Evolutionary conservation across 2,329 filamentous ascomycete genomes (phyloP), one percentile per base, ranked within the genome.

Genomic region (Neoscytalidium dimidiatum): DNA sequence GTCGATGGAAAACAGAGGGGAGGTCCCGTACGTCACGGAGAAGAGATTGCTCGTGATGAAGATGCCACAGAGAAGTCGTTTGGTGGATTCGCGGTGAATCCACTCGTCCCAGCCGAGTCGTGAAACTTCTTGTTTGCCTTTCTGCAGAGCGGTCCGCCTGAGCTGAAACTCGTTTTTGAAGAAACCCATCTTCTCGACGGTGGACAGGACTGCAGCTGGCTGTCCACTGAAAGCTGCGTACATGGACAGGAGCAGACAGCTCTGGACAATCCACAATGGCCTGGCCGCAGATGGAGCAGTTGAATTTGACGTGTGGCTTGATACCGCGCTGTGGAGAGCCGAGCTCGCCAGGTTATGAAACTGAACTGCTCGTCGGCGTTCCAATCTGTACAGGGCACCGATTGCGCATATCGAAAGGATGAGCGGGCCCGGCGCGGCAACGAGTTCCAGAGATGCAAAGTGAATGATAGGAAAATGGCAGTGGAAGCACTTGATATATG

Each of bases 361-460:
- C 19, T 68, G 66, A 51, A 69, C 71, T 3, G 75, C 73, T 9
- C 70, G 68, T 14, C 72, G 73, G n/a, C 73, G 71, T 14, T 73
- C 71, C 17, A 76, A 66, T 58, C 70, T 70, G 64, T 75, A 76
- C 1, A 74, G 68, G 3, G 76, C 75, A 2, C 76, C 76, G 63
- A 78, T 75, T 19, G 73, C 72, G 48, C 74, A 77, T 56, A 78
- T 77, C 0, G 74, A 71, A 8, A 78, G 69, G 8, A 76, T 52
- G 11, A 78, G 63, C 1, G 74, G 72, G 11, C 71, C 70, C 13
- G 74, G 73, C 4, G 68, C 69, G 4, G 61, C 64, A 13, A 64
- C 64, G 9, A 74, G 62, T 28, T 74, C 68, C 49, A 77, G 68
- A 0, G 75, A 74, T 6, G 73, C 70, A 9, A 76, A 64, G 64